phyloP scores from a whole-genome alignment of 2,329 filamentous ascomycete genomes.

The Talaromyces pinophilus region DNA sequence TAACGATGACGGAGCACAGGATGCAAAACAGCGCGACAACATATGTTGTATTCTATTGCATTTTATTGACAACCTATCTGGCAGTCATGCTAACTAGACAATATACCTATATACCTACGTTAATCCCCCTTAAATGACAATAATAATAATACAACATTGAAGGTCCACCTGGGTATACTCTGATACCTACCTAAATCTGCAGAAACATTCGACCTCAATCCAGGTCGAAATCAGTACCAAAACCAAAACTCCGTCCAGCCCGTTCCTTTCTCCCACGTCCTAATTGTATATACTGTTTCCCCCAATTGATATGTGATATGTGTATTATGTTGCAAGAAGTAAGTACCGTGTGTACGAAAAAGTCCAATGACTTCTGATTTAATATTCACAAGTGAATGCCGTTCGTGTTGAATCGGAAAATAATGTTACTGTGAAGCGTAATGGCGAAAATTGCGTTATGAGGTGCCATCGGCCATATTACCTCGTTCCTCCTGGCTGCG shows the following conservation, averaged over 20 bases:
- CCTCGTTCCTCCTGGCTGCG: conserved; percentile 10
- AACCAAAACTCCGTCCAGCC: background rate
- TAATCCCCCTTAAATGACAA: background rate
- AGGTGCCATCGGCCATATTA: background rate
- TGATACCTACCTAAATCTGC: background rate
- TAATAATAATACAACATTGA: conserved; percentile 5
- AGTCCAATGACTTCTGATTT: background rate
- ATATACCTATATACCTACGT: background rate
- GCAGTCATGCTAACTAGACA: background rate
- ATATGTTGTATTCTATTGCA: background rate
- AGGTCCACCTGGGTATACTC: background rate
- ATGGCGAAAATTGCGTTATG: background rate
- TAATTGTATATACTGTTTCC: background rate
- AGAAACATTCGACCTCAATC: background rate
- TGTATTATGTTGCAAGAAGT: background rate
- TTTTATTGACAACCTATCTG: background rate
- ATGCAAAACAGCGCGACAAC: background rate
- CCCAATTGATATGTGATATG: background rate
- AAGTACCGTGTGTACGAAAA: background rate
- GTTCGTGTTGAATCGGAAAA: background rate
- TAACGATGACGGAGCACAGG: background rate
- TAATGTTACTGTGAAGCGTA: background rate
- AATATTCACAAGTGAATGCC: background rate
- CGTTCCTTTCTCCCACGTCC: background rate
- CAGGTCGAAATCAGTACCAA: background rate